Percentiles rank a stretch among this genome's conserved stretches.
Conservation (phyloP, 2,329 filamentous ascomycete genomes). For the Pezicula carpinea region DNA sequence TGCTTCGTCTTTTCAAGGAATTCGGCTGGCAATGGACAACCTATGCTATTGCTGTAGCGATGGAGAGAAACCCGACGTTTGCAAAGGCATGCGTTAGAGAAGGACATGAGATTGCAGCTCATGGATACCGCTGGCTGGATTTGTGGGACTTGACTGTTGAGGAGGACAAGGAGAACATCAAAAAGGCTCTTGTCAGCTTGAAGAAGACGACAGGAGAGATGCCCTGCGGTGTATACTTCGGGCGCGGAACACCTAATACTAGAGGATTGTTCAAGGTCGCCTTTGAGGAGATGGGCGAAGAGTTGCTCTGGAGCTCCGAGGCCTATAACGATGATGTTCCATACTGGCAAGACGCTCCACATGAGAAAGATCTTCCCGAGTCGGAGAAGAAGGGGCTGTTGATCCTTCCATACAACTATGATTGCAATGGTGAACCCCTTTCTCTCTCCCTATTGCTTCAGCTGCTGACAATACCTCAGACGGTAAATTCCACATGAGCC, state of each 20-base stretch:
- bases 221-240: constrained; percentile 30
- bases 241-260: constrained; percentile 34
- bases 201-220: constrained; percentile 28
- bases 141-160: constrained; percentile 32
- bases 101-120: constrained; percentile 37
- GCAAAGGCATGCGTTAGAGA: constrained; percentile 35
- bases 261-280: constrained; percentile 40
- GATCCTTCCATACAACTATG: constrained; percentile 49
- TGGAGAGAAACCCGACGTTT: constrained; percentile 35
- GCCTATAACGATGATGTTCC: constrained; percentile 50
- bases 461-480: constrained; percentile 3
- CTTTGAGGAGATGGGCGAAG: constrained; percentile 46
- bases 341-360: constrained; percentile 48
- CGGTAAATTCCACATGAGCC: constrained; percentile 21
- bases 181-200: constrained; percentile 27
- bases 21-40: constrained; percentile 36
- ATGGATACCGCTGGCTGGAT: constrained; percentile 38
- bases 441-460: constrained; percentile 34
- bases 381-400: constrained; percentile 39
- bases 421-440: constrained; percentile 40
- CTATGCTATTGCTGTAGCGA: constrained; percentile 33
- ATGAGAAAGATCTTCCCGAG: constrained; percentile 35
- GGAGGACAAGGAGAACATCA: constrained; percentile 32
- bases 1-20: constrained; percentile 35
- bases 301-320: constrained; percentile 44